Base-by-base conservation (phyloP, 805 yeast genomes). In the Isabelozyma pseudorhagii region DNA sequence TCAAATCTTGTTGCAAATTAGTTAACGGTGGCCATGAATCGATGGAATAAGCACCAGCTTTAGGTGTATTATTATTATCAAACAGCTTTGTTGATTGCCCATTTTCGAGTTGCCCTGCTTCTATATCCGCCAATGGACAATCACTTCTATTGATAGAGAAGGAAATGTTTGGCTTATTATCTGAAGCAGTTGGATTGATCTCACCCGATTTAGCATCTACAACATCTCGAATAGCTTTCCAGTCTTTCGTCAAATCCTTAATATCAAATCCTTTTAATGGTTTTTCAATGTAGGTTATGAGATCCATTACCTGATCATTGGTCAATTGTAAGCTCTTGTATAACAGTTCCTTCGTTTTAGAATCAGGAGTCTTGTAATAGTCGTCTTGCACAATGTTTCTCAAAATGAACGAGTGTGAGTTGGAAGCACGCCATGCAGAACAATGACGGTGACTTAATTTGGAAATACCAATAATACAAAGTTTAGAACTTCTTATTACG, bases 371-470 rank as follows among this genome's bases (percentile, higher is more conserved):
- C 11, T 13, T 38, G 11, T 55, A 56, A 40, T 47, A 57, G 5
- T 50, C 55, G 28, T 54, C 53, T n/a, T 45, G 21, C 15, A 47
- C 38, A 5, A 57, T 28, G 13, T 46, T 41, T 29, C 53, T 46
- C 34, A 54, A 38, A 11, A 56, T 46, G 47, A 48, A 58, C 14
- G 52, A 45, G 46, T 50, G 50, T n/a, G 58, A 50, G 36, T 52
- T 51, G 38, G 53, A 53, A n/a, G 55, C 50, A 15, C 60, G 47
- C 60, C 60, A 56, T 3, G 59, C 58, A 31, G 51, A 56, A 46
- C 58, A 56, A 47, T 56, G 53, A 8, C 60, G 50, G 41, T 54
- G 55, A 42, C 51, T 54, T 18, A 58, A 29, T 25, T 49, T 46
- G 28, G 54, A 45, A 15, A 56, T 53, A 5, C 53, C 54, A 18